Conservation (phyloP, 75 land plant genomes). For the Adiantum capillusveneris region DNA sequence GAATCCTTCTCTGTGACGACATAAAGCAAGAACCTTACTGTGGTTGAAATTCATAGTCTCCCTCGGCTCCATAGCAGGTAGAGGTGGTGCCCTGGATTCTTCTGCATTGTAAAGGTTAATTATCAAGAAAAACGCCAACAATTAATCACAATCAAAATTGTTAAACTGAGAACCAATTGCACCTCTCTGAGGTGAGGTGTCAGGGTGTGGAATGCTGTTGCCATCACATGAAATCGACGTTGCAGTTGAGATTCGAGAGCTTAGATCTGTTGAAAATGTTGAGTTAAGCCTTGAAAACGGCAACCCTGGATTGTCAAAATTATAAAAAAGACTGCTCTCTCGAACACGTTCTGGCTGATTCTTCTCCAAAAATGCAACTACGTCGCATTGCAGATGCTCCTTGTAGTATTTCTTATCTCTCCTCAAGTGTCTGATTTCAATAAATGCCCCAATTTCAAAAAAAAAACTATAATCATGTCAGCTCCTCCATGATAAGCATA, state of each 20-base stretch:
- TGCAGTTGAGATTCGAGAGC: conserved; percentile 6
- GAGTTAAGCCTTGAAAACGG: not conserved
- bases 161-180: no score
- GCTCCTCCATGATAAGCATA: no score
- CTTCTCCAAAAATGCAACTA: conserved; percentile 21
- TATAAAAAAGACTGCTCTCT: not conserved
- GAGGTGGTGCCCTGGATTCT: no score
- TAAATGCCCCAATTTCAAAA: not conserved
- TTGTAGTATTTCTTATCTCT: conserved; percentile 15
- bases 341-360: conserved; percentile 10
- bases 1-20: not conserved
- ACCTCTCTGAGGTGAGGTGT: no score
- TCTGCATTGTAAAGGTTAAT: no score
- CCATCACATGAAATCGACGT: not conserved
- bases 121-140: no score
- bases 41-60: no score
- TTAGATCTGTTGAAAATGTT: not conserved
- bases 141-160: no score
- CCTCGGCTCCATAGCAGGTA: no score
- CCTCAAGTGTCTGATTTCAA: conserved; percentile 16
- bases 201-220: no score
- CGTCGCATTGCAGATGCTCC: conserved; percentile 21
- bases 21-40: not conserved
- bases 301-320: not conserved
- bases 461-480: no score